These are phyloP conservation scores for Jamesozyma jinghongensis DNA, from an alignment of 805 yeast species.

Conservation along the genomic window DNA sequence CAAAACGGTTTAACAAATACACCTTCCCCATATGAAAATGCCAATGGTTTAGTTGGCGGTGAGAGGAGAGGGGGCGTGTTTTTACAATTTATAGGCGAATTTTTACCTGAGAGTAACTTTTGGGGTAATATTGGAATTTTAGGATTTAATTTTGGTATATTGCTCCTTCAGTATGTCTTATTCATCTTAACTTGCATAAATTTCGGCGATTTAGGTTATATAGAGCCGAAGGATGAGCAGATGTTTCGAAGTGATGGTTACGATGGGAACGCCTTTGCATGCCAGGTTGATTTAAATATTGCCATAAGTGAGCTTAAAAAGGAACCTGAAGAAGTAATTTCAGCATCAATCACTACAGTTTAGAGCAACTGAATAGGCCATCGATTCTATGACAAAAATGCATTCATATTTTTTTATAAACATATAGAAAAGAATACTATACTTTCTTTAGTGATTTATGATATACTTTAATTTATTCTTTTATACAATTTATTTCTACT, in stretches of 20 bases:
- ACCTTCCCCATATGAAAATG: conserved; percentile 25
- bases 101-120: conserved; percentile 27
- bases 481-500: not conserved
- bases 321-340: not conserved
- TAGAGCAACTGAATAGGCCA: too few relatives aligned
- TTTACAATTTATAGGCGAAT: conserved; percentile 42
- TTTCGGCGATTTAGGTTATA: conserved; percentile 15
- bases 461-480: not conserved
- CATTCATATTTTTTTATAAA: not conserved
- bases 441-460: too few relatives aligned
- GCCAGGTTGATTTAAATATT: conserved; percentile 30
- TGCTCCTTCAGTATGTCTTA: conserved; percentile 21
- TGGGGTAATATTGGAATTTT: conserved; percentile 27
- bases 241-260: conserved; percentile 35
- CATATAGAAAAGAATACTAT: conserved; percentile 1
- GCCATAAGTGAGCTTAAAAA: conserved; percentile 11
- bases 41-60: conserved; percentile 21
- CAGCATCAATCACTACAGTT: not conserved
- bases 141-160: conserved; percentile 21
- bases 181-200: conserved; percentile 23
- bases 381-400: not conserved
- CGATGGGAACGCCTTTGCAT: conserved; percentile 34
- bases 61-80: conserved; percentile 32
- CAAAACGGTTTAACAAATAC: conserved; percentile 23
- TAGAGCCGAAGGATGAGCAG: conserved; percentile 7